Evolutionary conservation across 179 eudicot genomes (phyloP), one percentile per base, ranked within the genome.

Genomic region (Beta macrorhiza): DNA sequence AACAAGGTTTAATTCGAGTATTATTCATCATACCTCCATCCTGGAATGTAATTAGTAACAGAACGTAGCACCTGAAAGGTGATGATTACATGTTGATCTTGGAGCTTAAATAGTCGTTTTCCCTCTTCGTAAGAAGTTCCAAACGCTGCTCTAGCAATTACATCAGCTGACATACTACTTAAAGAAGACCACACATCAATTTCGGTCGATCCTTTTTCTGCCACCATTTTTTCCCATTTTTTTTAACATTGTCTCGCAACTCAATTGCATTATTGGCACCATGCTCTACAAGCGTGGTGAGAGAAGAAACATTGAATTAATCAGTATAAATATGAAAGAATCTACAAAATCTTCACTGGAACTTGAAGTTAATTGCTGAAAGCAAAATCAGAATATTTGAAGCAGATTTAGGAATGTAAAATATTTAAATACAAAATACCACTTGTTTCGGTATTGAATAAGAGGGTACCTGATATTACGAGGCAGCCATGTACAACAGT

Each of bases 71-170:
- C 0, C 59, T 81, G 83, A 58, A 76, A 76, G 63, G 42, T 56
- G 8, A 81, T 51, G 6, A 2, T 1, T 7, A 81, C 4, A 5
- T 3, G 16, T 69, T 76, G n/a, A n/a, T 68, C 37, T 81, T 81
- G 80, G 11, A 76, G 80, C 55, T 81, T 7, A 42, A 76, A 81
- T 29, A 81, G 4, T 4, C 29, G 57, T 19, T 65, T 75, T 1
- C 83, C 83, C 56, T 81, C 45, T 67, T 75, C 74, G 20, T 81
- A 81, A 20, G 83, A 81, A 20, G 68, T 76, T 44, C 80, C 84
- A 19, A 81, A 81, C 57, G 80, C 51, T 6, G 70, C 51, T 37
- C 70, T 67, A 20, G 83, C 76, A 44, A 81, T 81, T 7, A 81
- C 83, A 3, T 81, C 83, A 14, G 67, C 69, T 0, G 83, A 62